These are phyloP conservation scores for Ormosia semicastrata DNA, from an alignment of 306 rosid genomes.

Conservation along the genomic window DNA sequence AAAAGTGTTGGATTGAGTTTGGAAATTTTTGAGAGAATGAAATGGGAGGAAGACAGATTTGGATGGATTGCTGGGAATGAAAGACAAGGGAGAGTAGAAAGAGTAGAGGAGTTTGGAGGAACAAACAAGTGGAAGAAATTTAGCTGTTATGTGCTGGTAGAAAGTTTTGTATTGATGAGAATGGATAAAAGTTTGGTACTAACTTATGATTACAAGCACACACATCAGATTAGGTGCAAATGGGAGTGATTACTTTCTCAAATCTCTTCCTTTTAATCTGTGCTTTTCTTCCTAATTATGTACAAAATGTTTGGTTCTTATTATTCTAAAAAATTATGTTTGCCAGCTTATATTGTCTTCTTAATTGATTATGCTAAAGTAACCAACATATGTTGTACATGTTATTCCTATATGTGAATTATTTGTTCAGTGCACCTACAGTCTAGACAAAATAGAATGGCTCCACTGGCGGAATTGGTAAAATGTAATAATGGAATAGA, in stretches of 20 bases:
- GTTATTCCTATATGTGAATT: too few relatives aligned
- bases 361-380: too few relatives aligned
- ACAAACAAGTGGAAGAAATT: constrained; percentile 34
- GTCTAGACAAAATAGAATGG: too few relatives aligned
- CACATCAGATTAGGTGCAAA: constrained; percentile 44
- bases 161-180: constrained; percentile 52
- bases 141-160: constrained; percentile 42
- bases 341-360: too few relatives aligned
- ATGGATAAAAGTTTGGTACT: constrained; percentile 48
- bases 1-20: constrained; percentile 33
- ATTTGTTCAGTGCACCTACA: too few relatives aligned
- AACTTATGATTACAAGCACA: constrained; percentile 47
- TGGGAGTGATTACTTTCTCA: constrained; percentile 38
- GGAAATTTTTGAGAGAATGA: constrained; percentile 33
- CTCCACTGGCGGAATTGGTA: too few relatives aligned
- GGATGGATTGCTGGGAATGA: constrained; percentile 9
- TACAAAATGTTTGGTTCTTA: too few relatives aligned
- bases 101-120: constrained; percentile 11
- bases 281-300: too few relatives aligned
- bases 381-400: too few relatives aligned
- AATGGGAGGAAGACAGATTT: constrained; percentile 36
- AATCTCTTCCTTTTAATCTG: too few relatives aligned
- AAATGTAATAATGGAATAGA: too few relatives aligned
- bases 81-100: not conserved
- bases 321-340: too few relatives aligned